These are phyloP conservation scores for Erigeron canadensis DNA, from an alignment of 129 eudicot genomes.

Conservation along the genomic window DNA sequence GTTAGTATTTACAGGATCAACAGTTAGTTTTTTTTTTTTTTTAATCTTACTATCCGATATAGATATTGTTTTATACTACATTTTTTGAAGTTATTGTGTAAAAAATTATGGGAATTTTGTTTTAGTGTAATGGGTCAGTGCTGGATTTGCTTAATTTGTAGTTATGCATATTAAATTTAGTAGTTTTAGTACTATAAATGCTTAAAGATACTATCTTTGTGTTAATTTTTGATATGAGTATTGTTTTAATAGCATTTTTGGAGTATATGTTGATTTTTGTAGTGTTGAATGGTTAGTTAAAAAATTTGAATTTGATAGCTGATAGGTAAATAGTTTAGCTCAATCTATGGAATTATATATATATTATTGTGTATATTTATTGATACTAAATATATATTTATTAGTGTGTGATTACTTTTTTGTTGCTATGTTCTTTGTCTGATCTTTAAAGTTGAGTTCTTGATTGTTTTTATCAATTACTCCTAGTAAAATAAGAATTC, in stretches of 20 bases:
- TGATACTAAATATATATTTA: not conserved
- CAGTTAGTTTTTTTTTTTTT: too few species aligned
- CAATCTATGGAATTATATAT: not conserved
- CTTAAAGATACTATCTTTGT: not conserved
- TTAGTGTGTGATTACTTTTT: not conserved
- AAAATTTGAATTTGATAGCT: not conserved
- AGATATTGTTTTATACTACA: not conserved
- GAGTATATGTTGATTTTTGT: conserved; percentile 6
- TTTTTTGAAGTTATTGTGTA: not conserved
- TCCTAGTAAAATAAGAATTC: not conserved
- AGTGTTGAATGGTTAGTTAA: not conserved
- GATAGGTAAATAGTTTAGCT: conserved; percentile 7
- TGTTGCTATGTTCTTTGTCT: conserved; percentile 20
- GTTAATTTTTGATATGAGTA: not conserved
- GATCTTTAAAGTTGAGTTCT: conserved; percentile 12
- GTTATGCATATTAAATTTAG: not conserved
- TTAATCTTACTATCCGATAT: not conserved
- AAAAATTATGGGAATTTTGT: not conserved
- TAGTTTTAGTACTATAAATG: not conserved
- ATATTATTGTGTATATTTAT: not conserved
- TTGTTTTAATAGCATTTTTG: not conserved
- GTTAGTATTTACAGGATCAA: not conserved
- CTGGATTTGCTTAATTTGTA: conserved; percentile 8
- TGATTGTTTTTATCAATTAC: conserved; percentile 16
- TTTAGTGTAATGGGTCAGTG: not conserved